Percentiles rank a stretch among this genome's conserved stretches.
These are phyloP conservation scores for Sarocladiaceae sp. DNA, from an alignment of 2,329 filamentous ascomycete species.

Conservation along the genomic window DNA sequence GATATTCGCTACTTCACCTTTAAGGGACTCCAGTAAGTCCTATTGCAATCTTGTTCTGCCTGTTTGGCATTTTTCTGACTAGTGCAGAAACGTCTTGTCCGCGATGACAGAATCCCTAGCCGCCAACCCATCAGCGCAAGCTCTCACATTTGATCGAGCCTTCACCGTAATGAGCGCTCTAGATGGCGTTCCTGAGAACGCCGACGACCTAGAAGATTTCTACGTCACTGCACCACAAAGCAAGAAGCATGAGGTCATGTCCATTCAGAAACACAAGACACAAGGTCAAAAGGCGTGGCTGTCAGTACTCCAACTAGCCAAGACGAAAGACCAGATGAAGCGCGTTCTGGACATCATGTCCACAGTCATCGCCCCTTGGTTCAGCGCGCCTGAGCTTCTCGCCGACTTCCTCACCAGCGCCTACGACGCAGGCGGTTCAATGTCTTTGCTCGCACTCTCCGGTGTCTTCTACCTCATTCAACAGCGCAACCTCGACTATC, in stretches of 20 bases:
- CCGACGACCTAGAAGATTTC: conserved; percentile 61
- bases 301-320: conserved; percentile 60
- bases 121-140: conserved; percentile 13
- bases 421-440: conserved; percentile 80
- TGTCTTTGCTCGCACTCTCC: conserved; percentile 79
- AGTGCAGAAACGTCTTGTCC: too few relatives aligned
- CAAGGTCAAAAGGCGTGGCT: conserved; percentile 85
- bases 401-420: conserved; percentile 97
- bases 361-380: conserved; percentile 79
- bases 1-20: conserved; percentile 84
- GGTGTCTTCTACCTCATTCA: conserved; percentile 94
- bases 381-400: conserved; percentile 77
- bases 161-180: conserved; percentile 60
- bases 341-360: conserved; percentile 68
- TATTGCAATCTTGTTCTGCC: too few relatives aligned
- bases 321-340: conserved; percentile 72
- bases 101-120: conserved; percentile 13
- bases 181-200: conserved; percentile 62
- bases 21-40: conserved; percentile 60
- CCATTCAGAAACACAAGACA: conserved; percentile 65
- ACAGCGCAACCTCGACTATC: conserved; percentile 91
- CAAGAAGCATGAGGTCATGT: conserved; percentile 59
- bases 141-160: conserved; percentile 46
- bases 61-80: conserved; percentile 23
- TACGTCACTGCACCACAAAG: conserved; percentile 60